Evolutionary conservation across 257 asterid genomes (phyloP).

Genomic region (Solanum ahanhuiri): DNA sequence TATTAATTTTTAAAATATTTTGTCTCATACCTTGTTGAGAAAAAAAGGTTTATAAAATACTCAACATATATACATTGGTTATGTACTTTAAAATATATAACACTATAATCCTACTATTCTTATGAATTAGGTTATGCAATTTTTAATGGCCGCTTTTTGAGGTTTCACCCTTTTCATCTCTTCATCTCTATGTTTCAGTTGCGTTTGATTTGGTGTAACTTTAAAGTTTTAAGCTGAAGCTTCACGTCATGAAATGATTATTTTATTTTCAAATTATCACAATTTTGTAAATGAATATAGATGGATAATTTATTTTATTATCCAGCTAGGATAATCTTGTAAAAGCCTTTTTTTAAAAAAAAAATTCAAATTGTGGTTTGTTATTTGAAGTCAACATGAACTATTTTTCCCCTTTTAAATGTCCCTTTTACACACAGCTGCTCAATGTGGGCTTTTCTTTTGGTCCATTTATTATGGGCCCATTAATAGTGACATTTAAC

Average conservation of each 20-base stretch:
- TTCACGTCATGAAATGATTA: rapidly evolving
- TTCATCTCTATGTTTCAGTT: neutral
- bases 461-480: neutral
- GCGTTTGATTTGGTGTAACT: neutral
- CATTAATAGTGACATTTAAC: neutral
- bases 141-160: neutral
- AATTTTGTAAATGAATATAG: neutral
- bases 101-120: neutral
- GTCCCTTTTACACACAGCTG: neutral
- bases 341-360: neutral
- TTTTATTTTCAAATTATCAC: neutral
- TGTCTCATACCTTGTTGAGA: neutral
- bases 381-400: neutral
- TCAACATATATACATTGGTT: neutral
- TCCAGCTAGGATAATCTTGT: neutral
- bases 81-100: neutral
- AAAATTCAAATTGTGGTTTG: neutral
- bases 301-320: neutral
- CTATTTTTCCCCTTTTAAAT: neutral
- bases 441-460: conserved; percentile 1
- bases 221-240: neutral
- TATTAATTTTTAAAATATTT: neutral
- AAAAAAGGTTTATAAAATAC: neutral
- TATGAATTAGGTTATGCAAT: neutral
- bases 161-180: no score